These are phyloP conservation scores for Fusarium floridanum DNA, from an alignment of 2,329 filamentous ascomycete species.

Conservation along the genomic window DNA sequence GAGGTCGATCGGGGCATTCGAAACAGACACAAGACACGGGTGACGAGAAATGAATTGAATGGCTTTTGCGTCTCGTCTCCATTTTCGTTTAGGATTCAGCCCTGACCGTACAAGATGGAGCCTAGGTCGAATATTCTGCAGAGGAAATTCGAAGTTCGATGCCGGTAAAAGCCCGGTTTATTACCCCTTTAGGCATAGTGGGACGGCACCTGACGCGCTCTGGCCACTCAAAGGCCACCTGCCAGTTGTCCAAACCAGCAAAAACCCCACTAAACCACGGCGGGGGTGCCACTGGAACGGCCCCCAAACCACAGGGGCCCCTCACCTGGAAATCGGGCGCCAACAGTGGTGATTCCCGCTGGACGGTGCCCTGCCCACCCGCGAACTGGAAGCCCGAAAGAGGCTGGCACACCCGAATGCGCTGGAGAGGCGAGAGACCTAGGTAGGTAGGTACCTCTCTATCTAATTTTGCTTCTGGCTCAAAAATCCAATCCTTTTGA, in stretches of 20 bases:
- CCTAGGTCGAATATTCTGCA: conserved; percentile 13
- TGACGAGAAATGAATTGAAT: conserved; percentile 24
- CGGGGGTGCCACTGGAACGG: conserved; percentile 9
- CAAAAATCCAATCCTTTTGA: conserved; percentile 49
- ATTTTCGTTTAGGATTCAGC: conserved; percentile 52
- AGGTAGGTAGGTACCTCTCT: conserved; percentile 31
- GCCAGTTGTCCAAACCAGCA: background rate
- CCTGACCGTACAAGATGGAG: conserved; percentile 44
- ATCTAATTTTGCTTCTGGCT: conserved; percentile 51
- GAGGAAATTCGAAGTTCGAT: conserved; percentile 28
- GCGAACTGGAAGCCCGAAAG: conserved; percentile 19
- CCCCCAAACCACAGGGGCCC: conserved; percentile 5
- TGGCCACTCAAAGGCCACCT: conserved; percentile 30
- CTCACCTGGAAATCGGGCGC: conserved; percentile 15
- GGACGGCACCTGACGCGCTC: conserved; percentile 11
- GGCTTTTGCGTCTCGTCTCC: conserved; percentile 30
- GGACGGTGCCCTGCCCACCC: conserved; percentile 7
- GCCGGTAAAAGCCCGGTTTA: conserved; percentile 50
- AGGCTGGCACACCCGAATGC: conserved; percentile 10
- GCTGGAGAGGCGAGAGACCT: conserved; percentile 13
- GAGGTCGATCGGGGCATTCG: conserved; percentile 1
- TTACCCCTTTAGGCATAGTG: conserved; percentile 36
- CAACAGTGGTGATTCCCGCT: conserved; percentile 35
- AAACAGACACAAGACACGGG: conserved; percentile 15
- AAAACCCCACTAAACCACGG: conserved; percentile 40